A percentile compares a stretch with the other conserved stretches of the same genome.
phyloP scores from a whole-genome alignment of 164 flowering plant species.

The Tinospora cordifolia region DNA sequence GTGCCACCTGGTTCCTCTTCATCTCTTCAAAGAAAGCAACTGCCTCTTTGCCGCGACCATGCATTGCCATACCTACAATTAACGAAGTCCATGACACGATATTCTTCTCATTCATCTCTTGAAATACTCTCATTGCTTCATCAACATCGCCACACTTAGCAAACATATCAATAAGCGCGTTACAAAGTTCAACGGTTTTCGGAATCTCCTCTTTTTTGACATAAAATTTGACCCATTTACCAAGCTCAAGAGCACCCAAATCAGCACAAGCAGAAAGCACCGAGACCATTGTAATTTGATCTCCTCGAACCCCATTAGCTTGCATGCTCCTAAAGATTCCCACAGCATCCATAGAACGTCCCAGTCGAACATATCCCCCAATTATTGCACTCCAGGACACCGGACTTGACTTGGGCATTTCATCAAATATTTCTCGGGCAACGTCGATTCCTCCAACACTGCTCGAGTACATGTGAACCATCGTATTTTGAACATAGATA shows the following conservation, averaged over 20 bases:
- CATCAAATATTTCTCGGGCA: constrained; percentile 46
- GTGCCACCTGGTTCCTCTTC: constrained; percentile 4
- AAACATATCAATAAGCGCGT: constrained; percentile 57
- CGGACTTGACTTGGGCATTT: constrained; percentile 35
- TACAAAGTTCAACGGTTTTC: constrained; percentile 32
- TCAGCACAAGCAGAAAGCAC: constrained; percentile 62
- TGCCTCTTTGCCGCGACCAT: constrained; percentile 7
- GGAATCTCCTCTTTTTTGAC: constrained; percentile 24
- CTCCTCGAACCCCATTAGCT: constrained; percentile 29
- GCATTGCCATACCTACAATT: constrained; percentile 14
- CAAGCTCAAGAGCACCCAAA: constrained; percentile 55
- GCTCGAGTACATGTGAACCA: constrained; percentile 42
- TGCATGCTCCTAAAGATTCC: constrained; percentile 12
- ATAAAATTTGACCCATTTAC: constrained; percentile 51
- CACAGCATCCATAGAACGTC: constrained; percentile 8
- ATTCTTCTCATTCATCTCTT: constrained; percentile 8
- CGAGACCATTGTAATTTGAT: constrained; percentile 47
- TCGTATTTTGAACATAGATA: constrained; percentile 41
- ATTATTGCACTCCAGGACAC: constrained; percentile 59
- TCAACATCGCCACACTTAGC: constrained; percentile 16
- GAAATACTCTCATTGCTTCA: constrained; percentile 12
- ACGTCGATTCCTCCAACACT: constrained; percentile 22
- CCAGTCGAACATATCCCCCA: constrained; percentile 42
- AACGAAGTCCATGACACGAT: constrained; percentile 14
- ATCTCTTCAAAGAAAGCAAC: constrained; percentile 13